phyloP scores from a whole-genome alignment of 2,329 filamentous ascomycete genomes.

The Paecilomyces variotii region DNA sequence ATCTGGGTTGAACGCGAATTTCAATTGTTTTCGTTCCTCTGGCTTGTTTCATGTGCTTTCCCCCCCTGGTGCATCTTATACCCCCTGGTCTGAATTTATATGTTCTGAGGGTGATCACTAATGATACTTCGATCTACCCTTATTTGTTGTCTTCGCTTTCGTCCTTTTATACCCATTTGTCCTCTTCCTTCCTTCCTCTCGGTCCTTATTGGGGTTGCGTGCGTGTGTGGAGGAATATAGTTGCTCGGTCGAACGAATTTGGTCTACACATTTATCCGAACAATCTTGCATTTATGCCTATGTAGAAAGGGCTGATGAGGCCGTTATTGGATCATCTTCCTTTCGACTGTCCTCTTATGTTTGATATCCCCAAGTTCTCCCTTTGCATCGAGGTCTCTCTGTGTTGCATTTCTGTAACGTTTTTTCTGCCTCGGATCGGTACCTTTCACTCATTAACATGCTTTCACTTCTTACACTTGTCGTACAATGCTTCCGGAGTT shows the following conservation, averaged over 20 bases:
- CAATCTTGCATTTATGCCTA: neutral
- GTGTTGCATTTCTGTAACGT: neutral
- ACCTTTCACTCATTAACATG: neutral
- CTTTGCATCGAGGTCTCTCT: neutral
- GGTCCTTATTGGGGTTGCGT: neutral
- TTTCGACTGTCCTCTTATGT: neutral
- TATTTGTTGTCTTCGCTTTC: neutral
- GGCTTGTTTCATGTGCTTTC: neutral
- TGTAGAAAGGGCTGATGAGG: neutral
- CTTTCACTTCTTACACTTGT: neutral
- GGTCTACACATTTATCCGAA: neutral
- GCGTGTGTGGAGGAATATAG: neutral
- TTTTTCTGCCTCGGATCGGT: neutral
- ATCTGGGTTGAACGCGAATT: neutral
- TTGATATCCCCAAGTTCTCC: neutral
- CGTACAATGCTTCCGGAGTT: neutral
- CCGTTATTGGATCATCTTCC: neutral
- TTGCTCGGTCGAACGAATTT: neutral
- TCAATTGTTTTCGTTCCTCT: neutral
- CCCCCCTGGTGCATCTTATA: neutral
- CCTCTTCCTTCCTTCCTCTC: neutral
- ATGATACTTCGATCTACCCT: conserved; percentile 1
- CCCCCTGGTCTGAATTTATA: neutral
- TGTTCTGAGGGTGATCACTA: neutral
- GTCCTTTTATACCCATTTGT: neutral